Evolutionary conservation across 441 rosid species (phyloP).

Genomic region (Manihot esculenta): DNA sequence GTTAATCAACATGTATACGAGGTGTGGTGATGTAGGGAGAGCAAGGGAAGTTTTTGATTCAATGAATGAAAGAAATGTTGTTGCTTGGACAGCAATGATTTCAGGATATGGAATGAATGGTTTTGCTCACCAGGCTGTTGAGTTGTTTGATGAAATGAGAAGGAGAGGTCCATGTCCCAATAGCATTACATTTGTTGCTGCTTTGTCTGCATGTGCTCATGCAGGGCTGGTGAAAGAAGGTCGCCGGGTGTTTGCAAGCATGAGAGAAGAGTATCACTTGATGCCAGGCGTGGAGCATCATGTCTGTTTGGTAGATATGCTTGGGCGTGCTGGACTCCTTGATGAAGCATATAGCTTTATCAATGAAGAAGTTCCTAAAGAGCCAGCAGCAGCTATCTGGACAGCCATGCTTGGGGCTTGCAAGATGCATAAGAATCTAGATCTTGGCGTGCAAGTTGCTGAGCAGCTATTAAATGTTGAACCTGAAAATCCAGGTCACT

Average conservation of each 20-base stretch:
- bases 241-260: constrained; percentile 46
- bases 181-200: constrained; percentile 67
- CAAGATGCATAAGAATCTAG: constrained; percentile 83
- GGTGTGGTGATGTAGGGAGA: constrained; percentile 63
- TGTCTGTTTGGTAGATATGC: constrained; percentile 85
- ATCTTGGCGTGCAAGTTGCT: constrained; percentile 70
- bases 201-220: constrained; percentile 85
- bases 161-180: constrained; percentile 49
- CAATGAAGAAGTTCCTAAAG: constrained; percentile 39
- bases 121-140: constrained; percentile 54
- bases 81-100: constrained; percentile 90
- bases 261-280: constrained; percentile 47
- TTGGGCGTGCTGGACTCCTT: constrained; percentile 80
- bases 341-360: constrained; percentile 61
- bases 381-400: constrained; percentile 71
- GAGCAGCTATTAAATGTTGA: constrained; percentile 65
- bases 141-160: constrained; percentile 56
- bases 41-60: constrained; percentile 62
- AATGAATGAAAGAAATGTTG: constrained; percentile 61
- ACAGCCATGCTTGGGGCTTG: constrained; percentile 96
- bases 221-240: constrained; percentile 69
- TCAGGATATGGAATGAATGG: constrained; percentile 85
- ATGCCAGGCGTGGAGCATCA: constrained; percentile 66
- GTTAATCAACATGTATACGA: constrained; percentile 73
- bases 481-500: constrained; percentile 83